Evolutionary conservation across 331 rosid species (phyloP).

Genomic region (Malus hybrid): DNA sequence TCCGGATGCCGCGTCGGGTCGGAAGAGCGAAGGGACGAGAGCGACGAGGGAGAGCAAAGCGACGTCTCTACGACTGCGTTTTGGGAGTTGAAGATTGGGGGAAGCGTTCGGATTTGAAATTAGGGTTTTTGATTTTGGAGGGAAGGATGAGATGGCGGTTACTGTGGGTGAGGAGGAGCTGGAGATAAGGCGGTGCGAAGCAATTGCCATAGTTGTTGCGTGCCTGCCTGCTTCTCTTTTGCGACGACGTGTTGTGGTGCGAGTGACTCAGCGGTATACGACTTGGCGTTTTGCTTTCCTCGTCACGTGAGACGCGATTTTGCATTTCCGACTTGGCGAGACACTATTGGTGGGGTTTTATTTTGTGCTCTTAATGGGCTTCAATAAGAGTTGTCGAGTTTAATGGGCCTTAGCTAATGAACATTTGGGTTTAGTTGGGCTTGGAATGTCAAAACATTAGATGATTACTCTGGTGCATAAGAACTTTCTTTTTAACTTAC

Average conservation of each 20-base stretch:
- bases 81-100: slow-evolving; percentile 9
- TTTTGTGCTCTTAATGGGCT: neutral
- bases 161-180: slow-evolving; percentile 12
- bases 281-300: neutral
- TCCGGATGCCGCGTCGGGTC: slow-evolving; percentile 42
- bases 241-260: neutral
- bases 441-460: neutral
- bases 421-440: neutral
- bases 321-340: neutral
- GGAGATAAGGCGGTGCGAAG: slow-evolving; percentile 32
- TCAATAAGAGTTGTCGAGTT: neutral
- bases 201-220: slow-evolving; percentile 29
- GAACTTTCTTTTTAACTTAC: too few relatives aligned
- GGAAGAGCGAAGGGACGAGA: slow-evolving; percentile 26
- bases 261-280: neutral
- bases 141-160: slow-evolving; percentile 38
- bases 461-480: too few relatives aligned
- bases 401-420: neutral
- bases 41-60: slow-evolving; percentile 42
- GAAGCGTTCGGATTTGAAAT: slow-evolving; percentile 24
- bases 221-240: neutral
- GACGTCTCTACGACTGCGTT: slow-evolving; percentile 45
- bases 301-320: neutral
- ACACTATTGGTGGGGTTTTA: neutral
- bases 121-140: slow-evolving; percentile 46